Base-by-base conservation (phyloP, 2,329 filamentous ascomycete species). In the Colletotrichum sp. region DNA sequence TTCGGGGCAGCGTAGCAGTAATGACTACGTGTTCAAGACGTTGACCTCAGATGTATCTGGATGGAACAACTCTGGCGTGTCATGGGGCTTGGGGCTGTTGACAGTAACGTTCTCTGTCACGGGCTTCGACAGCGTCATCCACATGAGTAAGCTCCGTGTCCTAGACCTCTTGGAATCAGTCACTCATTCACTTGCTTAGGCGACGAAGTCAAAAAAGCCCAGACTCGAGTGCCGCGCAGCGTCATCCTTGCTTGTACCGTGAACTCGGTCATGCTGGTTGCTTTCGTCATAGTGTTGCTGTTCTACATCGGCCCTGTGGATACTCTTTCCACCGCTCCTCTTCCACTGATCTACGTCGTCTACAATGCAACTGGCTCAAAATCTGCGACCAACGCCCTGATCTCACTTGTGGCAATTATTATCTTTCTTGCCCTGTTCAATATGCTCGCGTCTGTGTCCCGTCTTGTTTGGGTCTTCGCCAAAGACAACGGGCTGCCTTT, bases 141-240 rank as follows among this genome's bases (percentile, higher is more conserved):
- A 52, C n/a, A 52, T 52, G 44, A 52, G 44, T 52, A 52, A 52
- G 44, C 6, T 24, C 2, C 2, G n/a, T 24, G 10, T 0, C 6
- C 3, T 8, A 13, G 4, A 6, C n/a, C n/a, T 52, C 44, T 6
- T 21, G 10, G 12, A 52, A 52, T 0, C 44, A 52, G 1, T 0
- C n/a, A 24, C 44, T 52, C 0, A 52, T 13, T 13, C 0, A 0
- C 44, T 21, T 52, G 1, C 44, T 13, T 21, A 21, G 44, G 44
- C 44, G 44, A 52, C n/a, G 44, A 52, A 52, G 44, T 52, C n/a
- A 52, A 52, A 24, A 52, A 52, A 13, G 44, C 44, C 44, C 44
- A 52, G 8, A 52, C 44, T 13, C 1, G 44, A 4, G 44, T 52
- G 0, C 44, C 44, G 0, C 44, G 44, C n/a, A 52, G 44, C 0